A percentile compares a stretch with the other conserved stretches of the same genome.
These are phyloP conservation scores for Tranzscheliella williamsii DNA, from an alignment of 1,284 basidiomycete species.

Conservation along the genomic window DNA sequence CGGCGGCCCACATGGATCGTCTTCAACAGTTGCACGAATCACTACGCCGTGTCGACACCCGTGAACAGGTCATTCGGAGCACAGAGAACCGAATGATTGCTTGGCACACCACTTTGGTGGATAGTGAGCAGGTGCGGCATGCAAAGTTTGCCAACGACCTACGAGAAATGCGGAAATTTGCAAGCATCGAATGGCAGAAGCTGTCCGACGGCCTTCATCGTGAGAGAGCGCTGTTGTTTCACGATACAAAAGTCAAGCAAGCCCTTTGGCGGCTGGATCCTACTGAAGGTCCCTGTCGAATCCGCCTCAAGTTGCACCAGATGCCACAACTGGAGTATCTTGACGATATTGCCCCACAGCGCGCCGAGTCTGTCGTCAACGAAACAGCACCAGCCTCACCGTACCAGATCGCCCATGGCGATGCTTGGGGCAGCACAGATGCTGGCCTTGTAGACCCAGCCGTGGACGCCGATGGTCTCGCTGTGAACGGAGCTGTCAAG, in stretches of 20 bases:
- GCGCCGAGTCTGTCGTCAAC: slow-evolving; percentile 4
- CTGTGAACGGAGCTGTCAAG: too few species aligned
- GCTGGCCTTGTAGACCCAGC: not conserved
- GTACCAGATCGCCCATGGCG: slow-evolving; percentile 14
- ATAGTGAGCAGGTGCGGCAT: slow-evolving; percentile 28
- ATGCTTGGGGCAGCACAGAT: slow-evolving; percentile 23
- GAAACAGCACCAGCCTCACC: too few species aligned
- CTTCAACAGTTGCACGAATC: slow-evolving; percentile 36
- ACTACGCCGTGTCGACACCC: slow-evolving; percentile 27
- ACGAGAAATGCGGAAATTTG: slow-evolving; percentile 41
- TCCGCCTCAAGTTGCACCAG: slow-evolving; percentile 49
- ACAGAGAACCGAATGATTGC: slow-evolving; percentile 41
- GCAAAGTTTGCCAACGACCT: slow-evolving; percentile 46
- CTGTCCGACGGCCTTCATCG: slow-evolving; percentile 29
- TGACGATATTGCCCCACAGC: slow-evolving; percentile 19
- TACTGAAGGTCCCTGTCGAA: slow-evolving; percentile 55
- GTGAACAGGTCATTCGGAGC: slow-evolving; percentile 23
- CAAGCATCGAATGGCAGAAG: slow-evolving; percentile 34
- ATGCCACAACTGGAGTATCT: slow-evolving; percentile 19
- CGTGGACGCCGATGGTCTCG: not conserved
- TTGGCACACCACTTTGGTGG: slow-evolving; percentile 44
- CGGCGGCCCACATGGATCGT: slow-evolving; percentile 46
- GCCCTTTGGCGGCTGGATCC: slow-evolving; percentile 51
- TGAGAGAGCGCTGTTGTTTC: slow-evolving; percentile 29
- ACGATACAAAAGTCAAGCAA: not conserved